A percentile compares a stretch with the other conserved stretches of the same genome.
These are phyloP conservation scores for Pseudognaphalium luteoalbum DNA, from an alignment of 129 eudicot species.

Conservation along the genomic window DNA sequence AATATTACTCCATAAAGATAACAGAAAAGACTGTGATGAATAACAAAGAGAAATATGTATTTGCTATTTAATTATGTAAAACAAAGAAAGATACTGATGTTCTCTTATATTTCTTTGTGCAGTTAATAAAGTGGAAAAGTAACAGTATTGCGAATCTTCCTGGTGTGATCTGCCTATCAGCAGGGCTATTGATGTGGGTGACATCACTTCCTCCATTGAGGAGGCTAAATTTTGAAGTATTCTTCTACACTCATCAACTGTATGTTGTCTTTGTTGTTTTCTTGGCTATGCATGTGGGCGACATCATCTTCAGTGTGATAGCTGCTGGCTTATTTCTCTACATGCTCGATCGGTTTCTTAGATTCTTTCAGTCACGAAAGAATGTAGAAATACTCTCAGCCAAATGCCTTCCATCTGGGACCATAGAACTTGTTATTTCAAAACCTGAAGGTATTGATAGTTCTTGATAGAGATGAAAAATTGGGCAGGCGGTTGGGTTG, in stretches of 20 bases:
- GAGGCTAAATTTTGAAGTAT: constrained; percentile 61
- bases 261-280: constrained; percentile 67
- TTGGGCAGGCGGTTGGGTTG: too few relatives aligned
- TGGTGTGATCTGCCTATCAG: constrained; percentile 68
- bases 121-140: constrained; percentile 60
- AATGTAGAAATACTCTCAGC: constrained; percentile 71
- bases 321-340: constrained; percentile 75
- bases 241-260: constrained; percentile 83
- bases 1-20: too few relatives aligned
- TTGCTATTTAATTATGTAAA: too few relatives aligned
- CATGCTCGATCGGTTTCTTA: constrained; percentile 84
- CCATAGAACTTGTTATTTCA: constrained; percentile 71
- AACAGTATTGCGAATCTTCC: constrained; percentile 64
- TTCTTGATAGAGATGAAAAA: too few relatives aligned
- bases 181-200: constrained; percentile 86
- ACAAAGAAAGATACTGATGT: constrained; percentile 4
- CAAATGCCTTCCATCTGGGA: constrained; percentile 70
- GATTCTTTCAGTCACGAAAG: constrained; percentile 74
- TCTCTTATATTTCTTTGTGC: constrained; percentile 19
- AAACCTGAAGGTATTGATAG: constrained; percentile 22
- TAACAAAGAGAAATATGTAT: too few relatives aligned
- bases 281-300: constrained; percentile 85
- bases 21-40: too few relatives aligned
- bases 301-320: constrained; percentile 45
- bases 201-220: constrained; percentile 77